Evolutionary conservation across 306 rosid species (phyloP).

Genomic region (Citrullus amarus): DNA sequence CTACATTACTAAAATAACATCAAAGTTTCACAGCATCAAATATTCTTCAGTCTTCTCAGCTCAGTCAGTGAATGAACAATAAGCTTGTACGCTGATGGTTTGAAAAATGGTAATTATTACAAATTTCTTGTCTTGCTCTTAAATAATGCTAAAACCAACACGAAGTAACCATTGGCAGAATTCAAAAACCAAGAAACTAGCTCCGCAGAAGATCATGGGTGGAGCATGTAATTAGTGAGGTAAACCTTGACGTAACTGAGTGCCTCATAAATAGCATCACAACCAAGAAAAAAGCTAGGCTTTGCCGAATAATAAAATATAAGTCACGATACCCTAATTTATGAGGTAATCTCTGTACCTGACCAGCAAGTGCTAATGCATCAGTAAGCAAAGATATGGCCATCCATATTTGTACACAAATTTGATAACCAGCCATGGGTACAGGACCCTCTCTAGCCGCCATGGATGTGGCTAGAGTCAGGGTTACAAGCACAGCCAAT

Average conservation of each 20-base stretch:
- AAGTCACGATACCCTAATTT: not conserved
- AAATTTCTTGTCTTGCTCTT: not conserved
- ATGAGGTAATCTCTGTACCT: conserved; percentile 36
- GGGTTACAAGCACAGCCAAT: conserved; percentile 63
- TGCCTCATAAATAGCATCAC: not conserved
- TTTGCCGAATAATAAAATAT: not conserved
- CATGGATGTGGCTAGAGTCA: conserved; percentile 71
- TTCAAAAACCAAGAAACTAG: not conserved
- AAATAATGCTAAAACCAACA: not conserved
- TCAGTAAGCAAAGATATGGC: conserved; percentile 82
- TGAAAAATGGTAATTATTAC: not conserved
- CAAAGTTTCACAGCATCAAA: not conserved
- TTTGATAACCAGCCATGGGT: conserved; percentile 91
- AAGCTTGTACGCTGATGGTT: not conserved
- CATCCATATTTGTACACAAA: conserved; percentile 84
- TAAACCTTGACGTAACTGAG: not conserved
- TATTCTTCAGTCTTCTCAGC: not conserved
- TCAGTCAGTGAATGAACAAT: not conserved
- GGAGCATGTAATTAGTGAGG: not conserved
- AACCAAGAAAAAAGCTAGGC: not conserved
- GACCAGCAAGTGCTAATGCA: conserved; percentile 93
- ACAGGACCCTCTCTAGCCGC: conserved; percentile 85
- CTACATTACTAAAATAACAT: not conserved
- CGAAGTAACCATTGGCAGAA: not conserved
- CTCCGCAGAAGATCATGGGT: not conserved